Base-by-base conservation (phyloP, 371 early-diverging fungal genomes). In the Actinomortierella wolfii region DNA sequence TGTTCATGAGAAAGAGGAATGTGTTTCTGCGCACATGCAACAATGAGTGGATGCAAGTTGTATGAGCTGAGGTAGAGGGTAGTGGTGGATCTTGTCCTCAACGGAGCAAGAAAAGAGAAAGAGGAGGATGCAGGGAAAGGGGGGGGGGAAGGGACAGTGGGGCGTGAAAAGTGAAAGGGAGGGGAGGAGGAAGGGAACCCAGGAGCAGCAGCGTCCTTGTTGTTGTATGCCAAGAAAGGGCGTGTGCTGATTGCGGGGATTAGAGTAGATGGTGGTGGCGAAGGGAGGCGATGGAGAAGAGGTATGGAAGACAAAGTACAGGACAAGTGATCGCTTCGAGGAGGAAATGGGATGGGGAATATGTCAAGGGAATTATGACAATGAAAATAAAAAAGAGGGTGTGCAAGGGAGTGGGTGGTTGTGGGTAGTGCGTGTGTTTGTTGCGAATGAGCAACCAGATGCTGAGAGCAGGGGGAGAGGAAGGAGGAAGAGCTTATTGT, bases 401-500 rank as follows among this genome's bases (percentile, higher is more conserved):
- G 21, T 9, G n/a, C n/a, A 24, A 47, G 18, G 47, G 8, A 9
- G 24, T 47, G 18, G 2, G 47, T 20, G 47, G 24, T 15, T 18
- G 47, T n/a, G 26, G 18, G 18, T n/a, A 29, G 44, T 9, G 51
- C 1, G 39, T n/a, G 47, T 17, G 41, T n/a, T n/a, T n/a, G n/a
- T n/a, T n/a, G n/a, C n/a, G n/a, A n/a, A 54, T 7, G 18, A 24
- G 61, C 18, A 40, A 3, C 7, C 43, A 2, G 15, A 24, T 46
- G 4, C 46, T 24, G 49, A 14, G 21, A 25, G 23, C 15, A 26
- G n/a, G 40, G 45, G 24, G 52, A 47, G 45, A 41, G 53, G 40
- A 20, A 40, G 21, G 61, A 47, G 21, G 21, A 42, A 2, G 47
- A 46, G 48, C n/a, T 34, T 34, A 34, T 34, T 34, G 34, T 34